Percentiles rank a stretch among this genome's conserved stretches.
Conservation (phyloP, 2,329 filamentous ascomycete genomes). For the Claviceps sp. region DNA sequence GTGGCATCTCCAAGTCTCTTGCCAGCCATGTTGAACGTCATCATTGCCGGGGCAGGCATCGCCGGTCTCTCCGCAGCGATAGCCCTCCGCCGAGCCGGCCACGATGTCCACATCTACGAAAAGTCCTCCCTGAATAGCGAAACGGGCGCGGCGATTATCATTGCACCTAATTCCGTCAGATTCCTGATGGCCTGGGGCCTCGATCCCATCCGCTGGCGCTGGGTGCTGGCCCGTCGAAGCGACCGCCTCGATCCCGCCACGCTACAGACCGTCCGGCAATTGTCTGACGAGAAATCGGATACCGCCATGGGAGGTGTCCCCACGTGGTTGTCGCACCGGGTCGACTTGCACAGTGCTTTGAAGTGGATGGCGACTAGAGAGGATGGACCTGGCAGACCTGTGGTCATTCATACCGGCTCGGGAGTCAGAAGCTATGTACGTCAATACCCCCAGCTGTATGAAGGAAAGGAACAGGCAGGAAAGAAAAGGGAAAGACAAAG, state of each 20-base stretch:
- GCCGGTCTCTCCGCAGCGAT: conserved; percentile 17
- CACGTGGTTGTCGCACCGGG: conserved; percentile 21
- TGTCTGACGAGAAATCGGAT: not conserved
- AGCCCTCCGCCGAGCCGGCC: conserved; percentile 21
- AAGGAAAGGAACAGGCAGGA: not conserved
- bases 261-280: conserved; percentile 9
- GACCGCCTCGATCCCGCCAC: conserved; percentile 14
- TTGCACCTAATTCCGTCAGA: conserved; percentile 24
- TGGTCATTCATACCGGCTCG: conserved; percentile 11
- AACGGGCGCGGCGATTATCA: conserved; percentile 24
- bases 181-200: conserved; percentile 24
- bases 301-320: not conserved
- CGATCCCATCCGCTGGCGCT: conserved; percentile 15
- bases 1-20: too few relatives aligned
- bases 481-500: not conserved
- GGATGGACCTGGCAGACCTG: conserved; percentile 14
- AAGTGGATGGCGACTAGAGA: conserved; percentile 19
- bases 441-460: not conserved
- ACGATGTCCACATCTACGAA: conserved; percentile 23
- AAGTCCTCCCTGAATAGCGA: conserved; percentile 23
- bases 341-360: conserved; percentile 26
- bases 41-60: not conserved
- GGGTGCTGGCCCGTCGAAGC: conserved; percentile 13
- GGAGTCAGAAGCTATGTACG: not conserved
- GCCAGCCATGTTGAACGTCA: not conserved